A percentile compares a stretch with the other conserved stretches of the same genome.
Conservation (phyloP, 139 green algal genomes). For the Haematococcus sp. region DNA sequence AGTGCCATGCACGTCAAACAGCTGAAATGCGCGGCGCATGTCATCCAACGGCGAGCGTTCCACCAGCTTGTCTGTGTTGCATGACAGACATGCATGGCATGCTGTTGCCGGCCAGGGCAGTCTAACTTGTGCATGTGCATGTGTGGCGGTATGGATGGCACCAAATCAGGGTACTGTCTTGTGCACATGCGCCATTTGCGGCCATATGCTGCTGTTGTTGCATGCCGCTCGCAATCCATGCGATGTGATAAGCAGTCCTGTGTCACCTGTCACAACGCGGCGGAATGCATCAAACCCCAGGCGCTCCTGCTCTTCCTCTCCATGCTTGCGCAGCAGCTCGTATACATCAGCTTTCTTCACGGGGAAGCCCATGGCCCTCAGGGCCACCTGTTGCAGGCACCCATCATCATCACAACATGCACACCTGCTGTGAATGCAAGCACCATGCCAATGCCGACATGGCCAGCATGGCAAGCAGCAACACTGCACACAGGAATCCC, state of each 20-base stretch:
- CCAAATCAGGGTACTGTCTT: no score
- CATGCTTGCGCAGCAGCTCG: constrained; percentile 29
- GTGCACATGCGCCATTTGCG: no score
- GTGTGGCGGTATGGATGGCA: no score
- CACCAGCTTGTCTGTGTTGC: constrained; percentile 8
- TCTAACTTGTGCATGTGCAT: no score
- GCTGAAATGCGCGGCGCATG: constrained; percentile 44
- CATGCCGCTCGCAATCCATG: not conserved
- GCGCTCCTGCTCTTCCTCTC: constrained; percentile 25
- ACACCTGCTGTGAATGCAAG: not conserved
- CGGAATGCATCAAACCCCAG: constrained; percentile 32
- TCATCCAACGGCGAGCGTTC: constrained; percentile 23
- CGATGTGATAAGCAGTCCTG: not conserved
- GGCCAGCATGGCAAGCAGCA: no score
- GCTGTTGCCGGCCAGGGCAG: no score
- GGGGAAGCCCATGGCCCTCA: constrained; percentile 50
- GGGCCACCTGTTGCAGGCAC: constrained; percentile 30
- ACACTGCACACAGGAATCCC: no score
- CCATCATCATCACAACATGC: not conserved
- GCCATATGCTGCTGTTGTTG: not conserved
- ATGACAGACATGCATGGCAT: no score
- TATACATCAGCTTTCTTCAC: constrained; percentile 48
- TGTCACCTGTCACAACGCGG: constrained; percentile 3
- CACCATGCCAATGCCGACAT: no score
- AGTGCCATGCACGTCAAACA: constrained; percentile 46